A percentile compares a stretch with the other conserved stretches of the same genome.
Conservation (phyloP, 2,329 filamentous ascomycete genomes). For the Hawksworthiomyces lignivorus region DNA sequence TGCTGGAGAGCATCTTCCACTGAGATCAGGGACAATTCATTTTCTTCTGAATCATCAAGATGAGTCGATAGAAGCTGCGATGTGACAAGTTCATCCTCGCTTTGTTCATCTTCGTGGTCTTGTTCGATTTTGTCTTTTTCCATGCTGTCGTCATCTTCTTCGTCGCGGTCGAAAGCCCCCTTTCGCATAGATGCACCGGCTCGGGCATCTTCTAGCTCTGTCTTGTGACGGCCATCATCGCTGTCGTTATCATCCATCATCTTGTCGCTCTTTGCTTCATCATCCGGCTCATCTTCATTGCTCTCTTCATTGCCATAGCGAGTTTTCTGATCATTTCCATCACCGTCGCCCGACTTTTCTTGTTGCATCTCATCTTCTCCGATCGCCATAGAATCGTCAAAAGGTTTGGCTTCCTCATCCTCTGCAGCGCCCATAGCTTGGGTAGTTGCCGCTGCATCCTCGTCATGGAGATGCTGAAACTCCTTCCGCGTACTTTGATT, state of each 20-base stretch:
- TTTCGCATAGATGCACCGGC: conserved; percentile 53
- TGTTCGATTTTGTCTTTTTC: conserved; percentile 32
- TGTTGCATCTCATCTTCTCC: conserved; percentile 40
- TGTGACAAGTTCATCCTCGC: conserved; percentile 43
- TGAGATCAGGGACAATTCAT: conserved; percentile 35
- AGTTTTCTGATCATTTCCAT: conserved; percentile 45
- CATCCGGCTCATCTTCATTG: conserved; percentile 34
- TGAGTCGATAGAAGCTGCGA: conserved; percentile 63
- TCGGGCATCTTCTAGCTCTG: conserved; percentile 45
- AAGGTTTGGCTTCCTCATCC: conserved; percentile 66
- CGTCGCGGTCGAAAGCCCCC: conserved; percentile 45
- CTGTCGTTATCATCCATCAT: conserved; percentile 27
- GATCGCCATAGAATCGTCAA: conserved; percentile 85
- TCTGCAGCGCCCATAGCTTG: conserved; percentile 86
- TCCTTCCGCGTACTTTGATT: conserved; percentile 72
- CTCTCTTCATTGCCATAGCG: conserved; percentile 40
- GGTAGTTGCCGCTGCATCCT: conserved; percentile 72
- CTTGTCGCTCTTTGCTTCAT: conserved; percentile 23
- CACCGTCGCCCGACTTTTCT: conserved; percentile 25
- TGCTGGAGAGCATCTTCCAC: conserved; percentile 57
- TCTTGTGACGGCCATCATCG: conserved; percentile 32
- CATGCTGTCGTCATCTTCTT: conserved; percentile 5
- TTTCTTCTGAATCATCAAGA: conserved; percentile 37
- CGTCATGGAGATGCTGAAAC: conserved; percentile 86
- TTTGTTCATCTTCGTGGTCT: conserved; percentile 42